These are phyloP conservation scores for Candida freyschussii DNA, from an alignment of 1,139 yeast species.

Conservation along the genomic window DNA sequence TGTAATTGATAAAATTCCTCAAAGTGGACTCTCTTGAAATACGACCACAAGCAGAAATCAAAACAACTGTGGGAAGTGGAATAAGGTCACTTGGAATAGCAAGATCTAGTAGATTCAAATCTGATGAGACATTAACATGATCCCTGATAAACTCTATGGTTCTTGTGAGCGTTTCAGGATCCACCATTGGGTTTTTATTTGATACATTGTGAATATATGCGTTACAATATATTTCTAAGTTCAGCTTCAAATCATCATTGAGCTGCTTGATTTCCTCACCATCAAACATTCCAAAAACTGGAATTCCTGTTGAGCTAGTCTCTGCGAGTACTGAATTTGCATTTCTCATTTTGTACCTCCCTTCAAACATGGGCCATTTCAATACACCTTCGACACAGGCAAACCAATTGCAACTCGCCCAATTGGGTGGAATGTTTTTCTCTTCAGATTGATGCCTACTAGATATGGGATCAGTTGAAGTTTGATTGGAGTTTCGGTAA, in stretches of 20 bases:
- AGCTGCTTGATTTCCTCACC: constrained; percentile 8
- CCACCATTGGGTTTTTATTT: constrained; percentile 20
- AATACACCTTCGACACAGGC: constrained; percentile 36
- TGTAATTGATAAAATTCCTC: constrained; percentile 9
- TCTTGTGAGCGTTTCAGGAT: constrained; percentile 5
- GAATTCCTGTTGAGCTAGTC: constrained; percentile 7
- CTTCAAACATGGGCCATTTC: constrained; percentile 32
- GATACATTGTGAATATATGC: constrained; percentile 16
- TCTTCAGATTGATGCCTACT: constrained; percentile 7
- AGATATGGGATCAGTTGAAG: constrained; percentile 7
- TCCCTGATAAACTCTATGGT: constrained; percentile 11
- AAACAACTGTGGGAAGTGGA: constrained; percentile 14
- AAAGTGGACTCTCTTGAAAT: constrained; percentile 17
- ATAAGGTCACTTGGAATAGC: constrained; percentile 10
- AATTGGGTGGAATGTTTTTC: constrained; percentile 6
- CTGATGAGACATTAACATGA: constrained; percentile 1
- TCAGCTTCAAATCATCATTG: constrained; percentile 7
- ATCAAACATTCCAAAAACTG: constrained; percentile 9
- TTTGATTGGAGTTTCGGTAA: constrained; percentile 11
- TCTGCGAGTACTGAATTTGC: constrained; percentile 14
- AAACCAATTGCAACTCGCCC: constrained; percentile 34
- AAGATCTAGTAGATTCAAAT: constrained; percentile 9
- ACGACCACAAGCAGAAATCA: constrained; percentile 15
- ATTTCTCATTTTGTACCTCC: constrained; percentile 12
- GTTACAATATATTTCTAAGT: constrained; percentile 10